Percentiles rank a stretch among this genome's conserved stretches.
Conservation (phyloP, 345 rosid genomes). For the Geranium brycei region DNA sequence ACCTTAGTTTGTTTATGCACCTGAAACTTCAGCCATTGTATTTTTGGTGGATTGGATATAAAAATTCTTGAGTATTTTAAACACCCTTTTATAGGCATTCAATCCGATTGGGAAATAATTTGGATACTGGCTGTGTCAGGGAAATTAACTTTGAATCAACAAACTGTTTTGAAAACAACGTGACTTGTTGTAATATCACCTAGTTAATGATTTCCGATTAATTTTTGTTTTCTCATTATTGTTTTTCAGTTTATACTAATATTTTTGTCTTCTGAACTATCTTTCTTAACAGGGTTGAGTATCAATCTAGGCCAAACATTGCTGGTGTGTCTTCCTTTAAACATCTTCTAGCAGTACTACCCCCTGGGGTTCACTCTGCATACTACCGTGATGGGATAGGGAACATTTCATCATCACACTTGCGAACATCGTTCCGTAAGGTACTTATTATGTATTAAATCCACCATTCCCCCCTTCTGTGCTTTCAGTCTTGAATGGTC, state of each 20-base stretch:
- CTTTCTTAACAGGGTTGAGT: constrained; percentile 76
- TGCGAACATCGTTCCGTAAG: constrained; percentile 54
- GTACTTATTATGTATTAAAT: constrained; percentile 13
- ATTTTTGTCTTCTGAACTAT: neutral
- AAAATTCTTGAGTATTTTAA: too few species aligned
- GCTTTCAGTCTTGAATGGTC: neutral
- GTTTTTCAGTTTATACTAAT: constrained; percentile 1
- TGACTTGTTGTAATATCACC: neutral
- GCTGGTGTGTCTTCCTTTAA: constrained; percentile 77
- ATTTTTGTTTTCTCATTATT: neutral
- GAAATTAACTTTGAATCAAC: neutral
- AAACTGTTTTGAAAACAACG: too few species aligned
- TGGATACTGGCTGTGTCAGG: neutral
- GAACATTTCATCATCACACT: constrained; percentile 79
- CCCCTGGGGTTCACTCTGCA: constrained; percentile 90
- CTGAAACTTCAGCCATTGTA: too few species aligned
- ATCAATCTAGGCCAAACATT: constrained; percentile 54
- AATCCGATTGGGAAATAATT: neutral
- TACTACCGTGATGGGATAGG: constrained; percentile 93
- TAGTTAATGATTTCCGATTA: neutral
- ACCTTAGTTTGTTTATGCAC: too few species aligned
- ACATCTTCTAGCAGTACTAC: constrained; percentile 66
- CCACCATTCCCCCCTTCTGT: neutral
- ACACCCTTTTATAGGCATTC: too few species aligned
- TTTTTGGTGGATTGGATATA: too few species aligned